phyloP scores from a whole-genome alignment of 208 protist species.

The Leishmania turanica region DNA sequence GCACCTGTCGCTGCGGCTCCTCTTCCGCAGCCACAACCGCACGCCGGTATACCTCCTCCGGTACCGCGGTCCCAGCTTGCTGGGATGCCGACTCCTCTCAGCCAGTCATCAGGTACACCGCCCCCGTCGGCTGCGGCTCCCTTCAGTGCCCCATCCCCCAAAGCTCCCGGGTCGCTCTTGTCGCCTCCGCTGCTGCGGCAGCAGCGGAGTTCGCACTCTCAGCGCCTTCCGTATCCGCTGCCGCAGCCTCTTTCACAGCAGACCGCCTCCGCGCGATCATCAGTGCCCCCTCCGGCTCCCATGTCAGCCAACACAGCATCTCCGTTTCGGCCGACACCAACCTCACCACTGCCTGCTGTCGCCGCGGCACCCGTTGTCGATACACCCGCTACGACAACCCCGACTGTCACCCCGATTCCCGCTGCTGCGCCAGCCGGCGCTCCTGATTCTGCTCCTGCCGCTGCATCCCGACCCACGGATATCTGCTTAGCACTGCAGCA shows the following conservation, averaged over 20 bases:
- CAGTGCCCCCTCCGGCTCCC: neutral
- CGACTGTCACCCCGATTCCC: neutral
- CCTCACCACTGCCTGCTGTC: neutral
- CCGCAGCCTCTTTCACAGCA: conserved; percentile 12
- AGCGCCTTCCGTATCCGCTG: neutral
- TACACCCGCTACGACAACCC: neutral
- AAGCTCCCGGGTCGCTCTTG: neutral
- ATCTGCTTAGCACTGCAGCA: conserved; percentile 14
- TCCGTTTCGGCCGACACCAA: neutral
- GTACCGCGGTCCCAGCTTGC: neutral
- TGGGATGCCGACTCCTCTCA: neutral
- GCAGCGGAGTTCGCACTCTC: neutral
- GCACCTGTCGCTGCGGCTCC: neutral
- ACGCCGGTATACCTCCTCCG: neutral
- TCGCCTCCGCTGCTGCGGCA: neutral
- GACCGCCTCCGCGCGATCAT: neutral
- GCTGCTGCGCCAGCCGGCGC: neutral
- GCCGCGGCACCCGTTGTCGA: neutral
- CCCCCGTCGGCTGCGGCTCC: neutral
- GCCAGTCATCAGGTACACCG: neutral
- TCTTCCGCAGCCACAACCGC: neutral
- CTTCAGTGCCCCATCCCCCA: neutral
- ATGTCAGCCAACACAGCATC: neutral
- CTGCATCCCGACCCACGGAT: conserved; percentile 2
- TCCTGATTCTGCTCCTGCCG: neutral